Evolutionary conservation across 139 green algal species (phyloP).

Genomic region (Tetraselmis chui): DNA sequence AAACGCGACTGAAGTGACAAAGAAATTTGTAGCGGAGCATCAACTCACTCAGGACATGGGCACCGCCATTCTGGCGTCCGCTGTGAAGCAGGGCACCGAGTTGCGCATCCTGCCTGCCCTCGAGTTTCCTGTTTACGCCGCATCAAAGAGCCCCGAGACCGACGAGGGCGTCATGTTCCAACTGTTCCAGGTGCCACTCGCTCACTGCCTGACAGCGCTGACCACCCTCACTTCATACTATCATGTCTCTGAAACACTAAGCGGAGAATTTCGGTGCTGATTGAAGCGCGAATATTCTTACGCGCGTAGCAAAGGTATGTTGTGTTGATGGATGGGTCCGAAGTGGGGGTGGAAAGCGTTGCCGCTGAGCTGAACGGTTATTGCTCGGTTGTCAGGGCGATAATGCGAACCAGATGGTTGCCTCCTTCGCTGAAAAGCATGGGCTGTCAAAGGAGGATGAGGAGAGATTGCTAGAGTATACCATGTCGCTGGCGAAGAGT

Average conservation of each 20-base stretch:
- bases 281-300: no score
- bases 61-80: background rate
- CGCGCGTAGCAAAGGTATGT: no score
- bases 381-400: background rate
- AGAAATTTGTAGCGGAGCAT: background rate
- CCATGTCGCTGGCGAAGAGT: background rate
- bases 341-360: no score
- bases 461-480: background rate
- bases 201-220: no score
- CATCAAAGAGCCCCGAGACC: background rate
- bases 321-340: no score
- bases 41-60: background rate
- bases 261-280: no score
- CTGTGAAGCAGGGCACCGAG: background rate
- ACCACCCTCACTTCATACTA: no score
- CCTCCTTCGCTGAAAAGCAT: background rate
- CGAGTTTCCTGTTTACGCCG: background rate
- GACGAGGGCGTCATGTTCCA: background rate
- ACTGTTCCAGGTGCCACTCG: background rate
- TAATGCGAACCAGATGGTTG: background rate
- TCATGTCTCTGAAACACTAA: no score
- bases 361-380: no score
- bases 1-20: background rate
- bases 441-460: background rate
- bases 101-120: background rate